Percentiles rank a stretch among this genome's conserved stretches.
phyloP scores from a whole-genome alignment of 1,284 basidiomycete genomes.

The Ustilago sp. region DNA sequence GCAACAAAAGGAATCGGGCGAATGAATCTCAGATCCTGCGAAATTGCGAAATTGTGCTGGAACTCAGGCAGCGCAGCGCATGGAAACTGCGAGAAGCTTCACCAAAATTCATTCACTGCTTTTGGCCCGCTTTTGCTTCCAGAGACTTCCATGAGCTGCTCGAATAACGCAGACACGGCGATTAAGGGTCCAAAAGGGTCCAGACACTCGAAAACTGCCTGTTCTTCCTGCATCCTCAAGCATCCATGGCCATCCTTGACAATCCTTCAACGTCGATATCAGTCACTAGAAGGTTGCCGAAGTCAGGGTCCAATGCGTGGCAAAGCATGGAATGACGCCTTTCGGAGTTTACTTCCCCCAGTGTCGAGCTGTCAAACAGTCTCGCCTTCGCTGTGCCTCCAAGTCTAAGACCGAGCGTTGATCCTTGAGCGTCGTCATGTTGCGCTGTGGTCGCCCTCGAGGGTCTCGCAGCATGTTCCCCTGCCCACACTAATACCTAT shows the following conservation, averaged over 20 bases:
- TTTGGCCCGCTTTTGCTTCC: slow-evolving; percentile 12
- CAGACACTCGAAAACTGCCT: slow-evolving; percentile 8
- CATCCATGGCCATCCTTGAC: slow-evolving; percentile 14
- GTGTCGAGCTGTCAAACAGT: slow-evolving; percentile 25
- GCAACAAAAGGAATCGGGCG: neutral
- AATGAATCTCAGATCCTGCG: neutral
- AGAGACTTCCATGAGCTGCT: slow-evolving; percentile 15
- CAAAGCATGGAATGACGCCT: slow-evolving; percentile 17
- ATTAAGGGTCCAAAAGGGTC: slow-evolving; percentile 16
- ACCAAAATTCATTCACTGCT: neutral
- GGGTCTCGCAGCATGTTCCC: slow-evolving; percentile 3
- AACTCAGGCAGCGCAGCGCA: neutral
- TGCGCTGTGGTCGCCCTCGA: slow-evolving; percentile 7
- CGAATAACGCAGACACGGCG: neutral
- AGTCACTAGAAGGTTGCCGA: slow-evolving; percentile 9
- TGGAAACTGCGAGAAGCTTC: slow-evolving; percentile 33
- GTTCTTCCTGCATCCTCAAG: slow-evolving; percentile 27
- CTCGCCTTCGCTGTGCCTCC: neutral
- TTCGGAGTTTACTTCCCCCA: slow-evolving; percentile 26
- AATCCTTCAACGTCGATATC: slow-evolving; percentile 10
- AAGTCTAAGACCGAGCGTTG: slow-evolving; percentile 1
- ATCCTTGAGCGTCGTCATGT: slow-evolving; percentile 23
- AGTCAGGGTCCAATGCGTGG: slow-evolving; percentile 35
- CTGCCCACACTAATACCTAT: slow-evolving; percentile 10
- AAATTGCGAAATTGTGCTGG: neutral